Percentiles rank a stretch among this genome's conserved stretches.
These are phyloP conservation scores for Pholiota molesta DNA, from an alignment of 768 basidiomycete species.

Conservation along the genomic window DNA sequence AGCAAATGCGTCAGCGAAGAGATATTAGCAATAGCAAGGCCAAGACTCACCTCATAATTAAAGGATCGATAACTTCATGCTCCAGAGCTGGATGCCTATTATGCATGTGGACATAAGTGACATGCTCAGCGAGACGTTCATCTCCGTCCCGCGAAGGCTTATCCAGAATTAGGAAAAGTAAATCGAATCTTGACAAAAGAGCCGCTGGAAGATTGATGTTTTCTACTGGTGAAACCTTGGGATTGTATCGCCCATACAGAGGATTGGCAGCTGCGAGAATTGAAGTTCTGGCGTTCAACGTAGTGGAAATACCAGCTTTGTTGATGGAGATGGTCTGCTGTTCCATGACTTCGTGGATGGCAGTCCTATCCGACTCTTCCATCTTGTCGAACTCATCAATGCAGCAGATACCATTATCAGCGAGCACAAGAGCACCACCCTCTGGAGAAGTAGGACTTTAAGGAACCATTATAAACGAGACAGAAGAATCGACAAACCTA, in stretches of 20 bases:
- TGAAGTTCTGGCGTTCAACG: slow-evolving; percentile 95
- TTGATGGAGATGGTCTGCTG: slow-evolving; percentile 99
- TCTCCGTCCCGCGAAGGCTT: slow-evolving; percentile 95
- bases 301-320: slow-evolving; percentile 98
- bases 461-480: neutral
- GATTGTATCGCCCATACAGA: slow-evolving; percentile 96
- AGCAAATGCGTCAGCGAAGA: slow-evolving; percentile 13
- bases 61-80: slow-evolving; percentile 82
- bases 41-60: slow-evolving; percentile 76
- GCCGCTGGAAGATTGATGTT: slow-evolving; percentile 99
- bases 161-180: slow-evolving; percentile 95
- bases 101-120: slow-evolving; percentile 98
- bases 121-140: slow-evolving; percentile 94
- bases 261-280: slow-evolving; percentile 98
- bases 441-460: slow-evolving; percentile 50
- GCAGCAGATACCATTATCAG: slow-evolving; percentile 99
- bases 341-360: slow-evolving; percentile 99
- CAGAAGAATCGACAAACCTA: slow-evolving; percentile 60
- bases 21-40: neutral
- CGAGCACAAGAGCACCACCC: slow-evolving; percentile 98
- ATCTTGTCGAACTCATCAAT: slow-evolving; percentile 99
- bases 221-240: slow-evolving; percentile 96
- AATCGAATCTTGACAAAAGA: slow-evolving; percentile 92
- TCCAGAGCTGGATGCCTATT: slow-evolving; percentile 86
- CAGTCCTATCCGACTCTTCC: slow-evolving; percentile 97